Base-by-base conservation (phyloP, 169 alveolate genomes). In the Fabrea salina region DNA sequence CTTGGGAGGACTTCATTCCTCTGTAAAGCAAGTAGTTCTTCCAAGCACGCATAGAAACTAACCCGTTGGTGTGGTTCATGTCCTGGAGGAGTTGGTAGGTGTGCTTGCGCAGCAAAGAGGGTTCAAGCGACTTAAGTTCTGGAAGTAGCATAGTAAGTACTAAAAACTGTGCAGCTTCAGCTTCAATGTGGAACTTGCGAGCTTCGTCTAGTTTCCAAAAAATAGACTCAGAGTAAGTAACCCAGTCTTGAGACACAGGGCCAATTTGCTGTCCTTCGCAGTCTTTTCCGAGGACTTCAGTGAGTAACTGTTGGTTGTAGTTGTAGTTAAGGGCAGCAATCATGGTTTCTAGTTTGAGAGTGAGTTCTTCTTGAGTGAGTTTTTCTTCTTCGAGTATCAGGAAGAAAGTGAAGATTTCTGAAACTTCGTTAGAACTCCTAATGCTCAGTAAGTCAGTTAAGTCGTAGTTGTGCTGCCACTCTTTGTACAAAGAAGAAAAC, bases 341-440 rank as follows among this genome's bases (percentile, higher is more conserved):
- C 74, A 44, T 70, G 32, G 1, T 0, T 37, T 70, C 68, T 44
- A 70, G 43, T 30, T 47, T 70, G 32, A 47, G 54, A 6, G 32
- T 25, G 4, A 70, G 7, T 5, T 25, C 39, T n/a, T 25, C 39
- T 25, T 27, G 67, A 70, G 37, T 30, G n/a, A 30, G 67, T 6
- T 16, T 41, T 3, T 50, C 67, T 44, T 43, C 59, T 30, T 70
- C 79, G 25, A 70, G 16, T 16, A 49, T 22, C n/a, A 70, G 22
- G 49, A 70, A 70, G 22, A 70, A 70, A 11, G 79, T 70, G 49
- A 70, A 70, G 2, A 70, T 66, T 50, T 70, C 79, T 30, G 41
- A 47, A 49, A 70, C 37, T 27, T 47, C 67, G 13, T 70, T 32
- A 0, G 79, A 70, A 41, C 67, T 44, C 25, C 49, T 19, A 4